A percentile compares a stretch with the other conserved stretches of the same genome.
Conservation (phyloP, 495 filamentous ascomycete genomes). For the Talaromyces ruber region DNA sequence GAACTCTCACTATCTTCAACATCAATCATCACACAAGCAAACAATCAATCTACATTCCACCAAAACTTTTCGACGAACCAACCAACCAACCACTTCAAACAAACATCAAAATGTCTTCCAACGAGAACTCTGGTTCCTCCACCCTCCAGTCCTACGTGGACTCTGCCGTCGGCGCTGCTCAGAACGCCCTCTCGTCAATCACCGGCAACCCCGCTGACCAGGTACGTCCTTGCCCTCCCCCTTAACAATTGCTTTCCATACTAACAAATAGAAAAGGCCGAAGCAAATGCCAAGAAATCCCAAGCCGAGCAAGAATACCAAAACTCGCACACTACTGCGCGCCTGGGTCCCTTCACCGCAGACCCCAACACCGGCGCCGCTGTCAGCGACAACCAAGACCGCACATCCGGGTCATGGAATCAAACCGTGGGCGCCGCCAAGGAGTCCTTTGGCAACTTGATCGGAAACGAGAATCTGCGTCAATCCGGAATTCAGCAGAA, state of each 20-base stretch:
- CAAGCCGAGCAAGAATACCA: constrained; percentile 57
- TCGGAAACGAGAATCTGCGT: constrained; percentile 70
- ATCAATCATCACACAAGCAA: neutral
- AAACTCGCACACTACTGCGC: constrained; percentile 62
- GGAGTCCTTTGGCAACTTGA: constrained; percentile 65
- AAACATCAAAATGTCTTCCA: constrained; percentile 44
- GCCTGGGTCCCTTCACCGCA: constrained; percentile 54
- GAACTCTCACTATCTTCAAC: neutral
- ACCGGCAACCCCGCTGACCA: constrained; percentile 67
- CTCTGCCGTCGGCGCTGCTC: constrained; percentile 62
- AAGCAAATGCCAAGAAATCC: constrained; percentile 49
- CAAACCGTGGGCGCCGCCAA: constrained; percentile 82
- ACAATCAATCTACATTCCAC: neutral
- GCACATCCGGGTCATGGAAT: constrained; percentile 67
- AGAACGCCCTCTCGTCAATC: constrained; percentile 60
- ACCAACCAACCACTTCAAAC: neutral
- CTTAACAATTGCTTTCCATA: neutral
- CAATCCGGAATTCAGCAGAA: constrained; percentile 71
- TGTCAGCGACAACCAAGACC: constrained; percentile 64
- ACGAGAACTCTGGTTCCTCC: constrained; percentile 54
- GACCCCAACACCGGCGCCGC: constrained; percentile 63
- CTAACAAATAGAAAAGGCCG: constrained; percentile 17
- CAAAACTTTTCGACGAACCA: neutral
- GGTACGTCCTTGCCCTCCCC: constrained; percentile 26
- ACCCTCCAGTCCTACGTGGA: constrained; percentile 77